Conservation (phyloP, 441 rosid genomes). For the Brassica hybrid region DNA sequence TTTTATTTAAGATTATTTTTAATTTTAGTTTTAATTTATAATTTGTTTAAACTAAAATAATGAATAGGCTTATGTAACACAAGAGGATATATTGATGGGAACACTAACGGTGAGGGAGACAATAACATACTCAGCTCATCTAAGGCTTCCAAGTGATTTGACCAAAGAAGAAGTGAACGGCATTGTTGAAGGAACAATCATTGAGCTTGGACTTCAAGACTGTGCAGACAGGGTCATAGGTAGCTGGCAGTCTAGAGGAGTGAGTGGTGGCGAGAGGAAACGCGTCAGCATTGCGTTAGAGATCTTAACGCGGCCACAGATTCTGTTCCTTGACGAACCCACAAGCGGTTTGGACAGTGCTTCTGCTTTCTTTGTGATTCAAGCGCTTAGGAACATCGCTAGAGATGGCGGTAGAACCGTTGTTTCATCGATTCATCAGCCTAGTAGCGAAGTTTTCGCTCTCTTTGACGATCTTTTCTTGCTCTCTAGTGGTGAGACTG, state of each 20-base stretch:
- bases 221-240: slow-evolving; percentile 82
- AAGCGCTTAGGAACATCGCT: slow-evolving; percentile 79
- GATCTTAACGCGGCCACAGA: slow-evolving; percentile 72
- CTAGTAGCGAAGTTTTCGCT: slow-evolving; percentile 95
- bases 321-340: slow-evolving; percentile 94
- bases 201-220: slow-evolving; percentile 92
- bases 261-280: slow-evolving; percentile 98
- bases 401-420: slow-evolving; percentile 89
- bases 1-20: background rate
- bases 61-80: slow-evolving; percentile 93
- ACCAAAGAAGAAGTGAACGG: slow-evolving; percentile 59
- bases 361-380: slow-evolving; percentile 89
- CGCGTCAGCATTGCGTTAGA: slow-evolving; percentile 86
- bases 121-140: slow-evolving; percentile 76
- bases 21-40: background rate
- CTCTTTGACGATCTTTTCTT: slow-evolving; percentile 92
- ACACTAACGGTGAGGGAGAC: slow-evolving; percentile 93
- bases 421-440: slow-evolving; percentile 94
- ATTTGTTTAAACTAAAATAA: background rate
- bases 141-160: slow-evolving; percentile 72
- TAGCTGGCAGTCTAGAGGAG: slow-evolving; percentile 90
- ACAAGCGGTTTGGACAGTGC: slow-evolving; percentile 98
- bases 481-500: slow-evolving; percentile 88
- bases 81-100: slow-evolving; percentile 82
- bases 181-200: slow-evolving; percentile 76